Evolutionary conservation across 495 filamentous ascomycete species (phyloP).

Genomic region (Xanthoparmelia taractica): DNA sequence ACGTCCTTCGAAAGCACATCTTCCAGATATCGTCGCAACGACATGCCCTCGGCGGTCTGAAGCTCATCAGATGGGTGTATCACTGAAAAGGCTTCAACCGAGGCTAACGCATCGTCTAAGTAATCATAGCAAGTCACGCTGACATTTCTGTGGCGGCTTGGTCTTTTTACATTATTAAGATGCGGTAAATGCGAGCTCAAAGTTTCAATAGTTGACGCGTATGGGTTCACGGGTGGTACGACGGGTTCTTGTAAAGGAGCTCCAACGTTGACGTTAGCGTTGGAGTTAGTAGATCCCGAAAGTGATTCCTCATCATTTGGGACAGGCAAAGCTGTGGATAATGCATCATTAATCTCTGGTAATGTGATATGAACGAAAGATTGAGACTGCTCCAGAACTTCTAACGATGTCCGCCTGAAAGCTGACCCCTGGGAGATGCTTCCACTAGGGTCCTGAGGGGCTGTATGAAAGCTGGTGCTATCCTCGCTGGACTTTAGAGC

Average conservation of each 20-base stretch:
- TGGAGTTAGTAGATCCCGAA: no score
- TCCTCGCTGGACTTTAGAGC: not conserved
- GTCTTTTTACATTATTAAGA: not conserved
- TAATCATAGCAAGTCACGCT: slow-evolving; percentile 1
- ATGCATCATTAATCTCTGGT: not conserved
- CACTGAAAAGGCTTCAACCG: not conserved
- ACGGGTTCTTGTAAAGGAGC: not conserved
- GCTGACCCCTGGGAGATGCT: not conserved
- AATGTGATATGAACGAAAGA: not conserved
- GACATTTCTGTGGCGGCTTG: not conserved
- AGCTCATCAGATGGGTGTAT: not conserved
- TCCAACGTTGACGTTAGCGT: no score
- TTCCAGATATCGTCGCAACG: not conserved
- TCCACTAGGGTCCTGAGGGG: not conserved
- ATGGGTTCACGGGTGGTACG: not conserved
- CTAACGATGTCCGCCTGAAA: not conserved
- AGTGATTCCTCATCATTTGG: not conserved
- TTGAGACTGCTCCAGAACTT: not conserved
- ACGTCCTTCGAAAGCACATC: not conserved
- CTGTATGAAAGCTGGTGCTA: no score
- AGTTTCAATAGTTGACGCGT: not conserved
- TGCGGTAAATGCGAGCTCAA: not conserved
- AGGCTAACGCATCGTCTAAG: not conserved
- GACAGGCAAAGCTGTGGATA: slow-evolving; percentile 1
- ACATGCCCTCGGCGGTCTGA: not conserved